A percentile compares a stretch with the other conserved stretches of the same genome.
Evolutionary conservation across 208 protist genomes (phyloP).

Genomic region (Acanthamoeba sp.): DNA sequence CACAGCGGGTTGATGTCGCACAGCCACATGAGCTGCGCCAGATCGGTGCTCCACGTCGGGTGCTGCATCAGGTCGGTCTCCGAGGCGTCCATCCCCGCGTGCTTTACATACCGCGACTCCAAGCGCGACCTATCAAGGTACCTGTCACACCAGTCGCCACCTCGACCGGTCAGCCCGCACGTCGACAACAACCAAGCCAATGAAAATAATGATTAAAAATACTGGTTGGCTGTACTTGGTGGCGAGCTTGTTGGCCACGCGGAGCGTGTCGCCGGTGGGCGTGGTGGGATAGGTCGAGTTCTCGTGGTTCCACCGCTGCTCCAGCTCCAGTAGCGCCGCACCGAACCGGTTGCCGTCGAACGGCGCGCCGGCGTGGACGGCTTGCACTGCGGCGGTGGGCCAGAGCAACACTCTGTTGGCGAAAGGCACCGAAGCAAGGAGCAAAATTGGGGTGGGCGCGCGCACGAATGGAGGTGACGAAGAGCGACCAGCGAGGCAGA

Average conservation of each 20-base stretch:
- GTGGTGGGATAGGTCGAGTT: neutral
- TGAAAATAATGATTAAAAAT: too few relatives aligned
- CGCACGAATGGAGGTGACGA: constrained; percentile 18
- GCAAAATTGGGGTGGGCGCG: neutral
- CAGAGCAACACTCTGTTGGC: too few relatives aligned
- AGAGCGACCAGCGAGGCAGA: constrained; percentile 58
- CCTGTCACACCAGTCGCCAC: too few relatives aligned
- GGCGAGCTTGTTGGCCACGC: neutral
- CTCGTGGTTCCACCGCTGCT: neutral
- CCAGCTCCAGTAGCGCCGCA: neutral
- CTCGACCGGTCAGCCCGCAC: too few relatives aligned
- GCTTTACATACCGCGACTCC: neutral
- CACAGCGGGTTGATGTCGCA: constrained; percentile 31
- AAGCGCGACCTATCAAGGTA: neutral
- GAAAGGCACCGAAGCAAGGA: too few relatives aligned
- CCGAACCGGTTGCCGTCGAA: neutral
- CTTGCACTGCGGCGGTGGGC: too few relatives aligned
- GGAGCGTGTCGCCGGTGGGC: neutral
- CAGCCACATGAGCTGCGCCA: constrained; percentile 46
- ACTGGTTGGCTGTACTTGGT: neutral
- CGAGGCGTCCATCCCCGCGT: neutral
- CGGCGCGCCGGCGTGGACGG: neutral
- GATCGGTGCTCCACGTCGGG: constrained; percentile 36
- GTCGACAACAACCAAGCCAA: too few relatives aligned
- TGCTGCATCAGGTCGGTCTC: neutral